These are phyloP conservation scores for Purpureocillium takamizusanense DNA, from an alignment of 2,329 filamentous ascomycete species.

Conservation along the genomic window DNA sequence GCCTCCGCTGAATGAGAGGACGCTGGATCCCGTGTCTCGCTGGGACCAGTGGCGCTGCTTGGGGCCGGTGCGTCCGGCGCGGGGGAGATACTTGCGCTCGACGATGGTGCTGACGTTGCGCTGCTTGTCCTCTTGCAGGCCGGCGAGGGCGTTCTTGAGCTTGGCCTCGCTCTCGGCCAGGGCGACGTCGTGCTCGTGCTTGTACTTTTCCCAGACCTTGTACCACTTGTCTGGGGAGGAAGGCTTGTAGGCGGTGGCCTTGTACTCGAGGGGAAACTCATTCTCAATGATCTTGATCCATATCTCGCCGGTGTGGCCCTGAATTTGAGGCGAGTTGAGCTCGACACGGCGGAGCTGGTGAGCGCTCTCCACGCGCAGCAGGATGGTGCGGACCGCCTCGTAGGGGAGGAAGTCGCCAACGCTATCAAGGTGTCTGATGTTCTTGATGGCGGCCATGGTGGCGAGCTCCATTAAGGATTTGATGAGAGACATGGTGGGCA, in stretches of 20 bases:
- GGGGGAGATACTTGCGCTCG: conserved; percentile 36
- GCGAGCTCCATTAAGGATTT: conserved; percentile 44
- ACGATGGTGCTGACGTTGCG: conserved; percentile 50
- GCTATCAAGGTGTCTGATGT: conserved; percentile 51
- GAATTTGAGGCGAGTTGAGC: conserved; percentile 65
- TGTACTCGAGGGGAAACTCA: conserved; percentile 59
- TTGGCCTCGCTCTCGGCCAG: conserved; percentile 51
- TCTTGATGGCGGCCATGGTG: conserved; percentile 40
- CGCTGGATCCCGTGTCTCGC: conserved; percentile 19
- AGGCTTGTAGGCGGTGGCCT: conserved; percentile 55
- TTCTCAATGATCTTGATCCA: conserved; percentile 74
- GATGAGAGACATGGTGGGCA: conserved; percentile 24
- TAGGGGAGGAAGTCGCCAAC: conserved; percentile 65
- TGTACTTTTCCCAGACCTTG: conserved; percentile 65
- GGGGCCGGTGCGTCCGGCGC: conserved; percentile 23
- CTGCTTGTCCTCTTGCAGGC: conserved; percentile 47
- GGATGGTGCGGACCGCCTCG: conserved; percentile 51
- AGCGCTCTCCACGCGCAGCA: conserved; percentile 63
- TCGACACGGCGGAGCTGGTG: conserved; percentile 70
- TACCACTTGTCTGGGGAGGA: conserved; percentile 64
- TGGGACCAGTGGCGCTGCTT: conserved; percentile 17
- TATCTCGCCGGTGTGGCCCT: conserved; percentile 58
- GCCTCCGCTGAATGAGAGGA: conserved; percentile 35
- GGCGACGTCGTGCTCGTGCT: conserved; percentile 46
- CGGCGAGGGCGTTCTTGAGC: conserved; percentile 47